Evolutionary conservation across 1,284 basidiomycete species (phyloP).

Genomic region (Rhodofomes roseus): DNA sequence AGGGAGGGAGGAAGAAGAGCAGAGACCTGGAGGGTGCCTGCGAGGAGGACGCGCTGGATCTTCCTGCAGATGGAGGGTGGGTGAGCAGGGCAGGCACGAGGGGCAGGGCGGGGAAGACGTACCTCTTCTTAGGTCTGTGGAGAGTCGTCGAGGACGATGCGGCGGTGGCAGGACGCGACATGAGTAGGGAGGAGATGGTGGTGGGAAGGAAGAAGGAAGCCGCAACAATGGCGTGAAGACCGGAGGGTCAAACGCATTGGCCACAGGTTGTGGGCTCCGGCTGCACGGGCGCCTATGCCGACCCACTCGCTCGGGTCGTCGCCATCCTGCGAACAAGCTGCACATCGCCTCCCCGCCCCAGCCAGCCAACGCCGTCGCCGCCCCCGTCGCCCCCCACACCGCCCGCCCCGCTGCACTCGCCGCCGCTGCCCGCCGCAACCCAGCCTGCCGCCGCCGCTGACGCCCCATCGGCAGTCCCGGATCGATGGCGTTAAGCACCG

Average conservation of each 20-base stretch:
- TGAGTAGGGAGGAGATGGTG: conserved; percentile 27
- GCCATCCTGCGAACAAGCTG: conserved; percentile 9
- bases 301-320: conserved; percentile 18
- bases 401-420: neutral
- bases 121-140: conserved; percentile 35
- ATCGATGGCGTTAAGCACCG: conserved; percentile 19
- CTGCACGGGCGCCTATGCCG: conserved; percentile 14
- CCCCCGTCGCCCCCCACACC: neutral
- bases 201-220: conserved; percentile 35
- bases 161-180: conserved; percentile 25
- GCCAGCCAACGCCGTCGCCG: neutral
- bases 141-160: conserved; percentile 21
- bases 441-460: conserved; percentile 1
- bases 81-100: conserved; percentile 20
- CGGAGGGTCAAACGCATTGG: conserved; percentile 25
- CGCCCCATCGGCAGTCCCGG: conserved; percentile 16
- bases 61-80: conserved; percentile 37
- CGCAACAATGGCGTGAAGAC: conserved; percentile 30
- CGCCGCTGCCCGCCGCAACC: neutral
- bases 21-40: conserved; percentile 50
- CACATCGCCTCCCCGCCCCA: conserved; percentile 6
- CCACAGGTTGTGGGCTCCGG: conserved; percentile 15
- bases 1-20: conserved; percentile 11
- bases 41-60: conserved; percentile 59
- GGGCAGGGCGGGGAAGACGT: conserved; percentile 21